Conservation (phyloP, 2,329 filamentous ascomycete species). For the Aspergillus aculeatinus region DNA sequence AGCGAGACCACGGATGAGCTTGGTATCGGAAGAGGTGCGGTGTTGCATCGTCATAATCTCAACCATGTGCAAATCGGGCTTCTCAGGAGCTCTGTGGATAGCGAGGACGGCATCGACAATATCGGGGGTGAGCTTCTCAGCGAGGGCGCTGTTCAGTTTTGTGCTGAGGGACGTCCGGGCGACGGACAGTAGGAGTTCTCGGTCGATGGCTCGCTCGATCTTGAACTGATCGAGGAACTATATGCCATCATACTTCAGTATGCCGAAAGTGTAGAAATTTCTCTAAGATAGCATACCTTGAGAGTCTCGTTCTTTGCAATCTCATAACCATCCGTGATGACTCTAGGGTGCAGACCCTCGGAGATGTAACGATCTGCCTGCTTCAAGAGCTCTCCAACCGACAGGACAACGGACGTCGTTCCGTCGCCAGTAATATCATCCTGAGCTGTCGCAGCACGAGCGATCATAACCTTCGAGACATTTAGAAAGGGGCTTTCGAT, state of each 20-base stretch:
- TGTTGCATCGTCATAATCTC: constrained; percentile 99
- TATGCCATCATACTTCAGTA: constrained; percentile 5
- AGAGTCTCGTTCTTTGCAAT: constrained; percentile 91
- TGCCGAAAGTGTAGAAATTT: not conserved
- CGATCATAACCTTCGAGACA: constrained; percentile 60
- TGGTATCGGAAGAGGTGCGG: constrained; percentile 90
- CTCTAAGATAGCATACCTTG: constrained; percentile 57
- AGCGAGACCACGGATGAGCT: constrained; percentile 88
- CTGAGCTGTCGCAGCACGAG: constrained; percentile 86
- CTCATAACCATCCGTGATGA: constrained; percentile 97
- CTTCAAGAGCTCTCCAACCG: constrained; percentile 96
- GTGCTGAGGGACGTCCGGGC: constrained; percentile 92
- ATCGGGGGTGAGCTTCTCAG: constrained; percentile 85
- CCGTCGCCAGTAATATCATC: constrained; percentile 98
- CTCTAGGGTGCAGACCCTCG: constrained; percentile 92
- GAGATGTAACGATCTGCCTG: constrained; percentile 95
- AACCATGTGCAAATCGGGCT: constrained; percentile 98
- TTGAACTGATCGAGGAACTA: constrained; percentile 96
- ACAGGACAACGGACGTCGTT: constrained; percentile 90
- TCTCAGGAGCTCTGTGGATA: constrained; percentile 84
- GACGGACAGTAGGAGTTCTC: constrained; percentile 89
- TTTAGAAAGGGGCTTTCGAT: constrained; percentile 18
- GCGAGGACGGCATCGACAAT: constrained; percentile 96
- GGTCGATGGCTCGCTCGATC: constrained; percentile 80
- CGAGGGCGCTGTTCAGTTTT: constrained; percentile 86